A percentile compares a stretch with the other conserved stretches of the same genome.
Evolutionary conservation across 768 basidiomycete species (phyloP).

Genomic region (Candolleomyces efflorescens): DNA sequence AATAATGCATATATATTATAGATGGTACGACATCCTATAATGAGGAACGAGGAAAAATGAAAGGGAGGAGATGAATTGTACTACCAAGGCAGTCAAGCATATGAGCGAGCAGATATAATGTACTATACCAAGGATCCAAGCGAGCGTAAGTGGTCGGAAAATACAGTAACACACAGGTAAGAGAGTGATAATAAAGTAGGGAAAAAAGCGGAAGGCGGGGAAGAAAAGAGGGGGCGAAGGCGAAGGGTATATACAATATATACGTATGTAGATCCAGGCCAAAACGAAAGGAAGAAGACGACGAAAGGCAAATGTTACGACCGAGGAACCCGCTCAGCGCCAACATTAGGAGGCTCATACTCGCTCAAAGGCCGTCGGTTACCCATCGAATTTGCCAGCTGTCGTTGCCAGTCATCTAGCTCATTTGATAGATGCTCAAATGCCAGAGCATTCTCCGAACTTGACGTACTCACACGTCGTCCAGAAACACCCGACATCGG

Average conservation of each 20-base stretch:
- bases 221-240: constrained; percentile 28
- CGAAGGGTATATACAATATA: constrained; percentile 46
- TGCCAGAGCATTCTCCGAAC: constrained; percentile 74
- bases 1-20: too few relatives aligned
- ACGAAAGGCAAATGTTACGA: constrained; percentile 35
- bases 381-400: constrained; percentile 76
- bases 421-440: constrained; percentile 79
- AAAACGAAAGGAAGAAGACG: constrained; percentile 9
- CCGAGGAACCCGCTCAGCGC: constrained; percentile 52
- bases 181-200: constrained; percentile 19
- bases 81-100: constrained; percentile 16
- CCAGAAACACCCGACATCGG: constrained; percentile 57
- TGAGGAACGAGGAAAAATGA: not conserved
- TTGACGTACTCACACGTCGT: constrained; percentile 68
- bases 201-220: too few relatives aligned
- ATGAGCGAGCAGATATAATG: constrained; percentile 16
- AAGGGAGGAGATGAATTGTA: constrained; percentile 16
- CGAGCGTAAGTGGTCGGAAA: constrained; percentile 17
- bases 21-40: too few relatives aligned
- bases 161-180: constrained; percentile 27
- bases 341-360: constrained; percentile 40
- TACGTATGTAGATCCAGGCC: constrained; percentile 27
- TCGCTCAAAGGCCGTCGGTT: constrained; percentile 68
- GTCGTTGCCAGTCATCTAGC: constrained; percentile 83
- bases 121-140: constrained; percentile 23